Base-by-base conservation (phyloP, 2,329 filamentous ascomycete species). In the Epichloe glyceriae region DNA sequence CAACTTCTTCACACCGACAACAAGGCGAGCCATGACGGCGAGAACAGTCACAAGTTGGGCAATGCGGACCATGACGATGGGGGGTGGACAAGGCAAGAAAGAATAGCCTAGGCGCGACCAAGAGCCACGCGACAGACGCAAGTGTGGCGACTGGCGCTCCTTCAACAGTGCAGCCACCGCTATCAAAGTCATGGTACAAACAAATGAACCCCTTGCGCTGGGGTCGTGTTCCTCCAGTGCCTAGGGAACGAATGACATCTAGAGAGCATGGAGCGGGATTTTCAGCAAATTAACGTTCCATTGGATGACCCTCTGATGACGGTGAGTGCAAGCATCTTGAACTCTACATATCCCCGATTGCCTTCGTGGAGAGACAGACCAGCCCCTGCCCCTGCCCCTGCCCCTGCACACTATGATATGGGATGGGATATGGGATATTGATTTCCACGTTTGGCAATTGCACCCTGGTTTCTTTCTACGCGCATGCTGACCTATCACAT, bases 251-350 rank as follows among this genome's bases (percentile, higher is more conserved):
- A 51, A 59, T 58, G 6, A 64, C 73, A 0, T 89, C 80, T 5
- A 78, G 77, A 54, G 90, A 96, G 68, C 74, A 88, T 62, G 74
- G 71, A 4, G 90, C 90, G 5, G 71, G 77, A 2, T 83, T 89
- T 76, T 93, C 55, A 95, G 87, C 68, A 64, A 74, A 51, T 64
- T 95, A 20, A 85, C 84, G 4, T 97, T 95, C 62, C 80, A 88
- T 64, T 97, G 91, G 91, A 91, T 96, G 75, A 81, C 82, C 83
- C 88, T 1, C 63, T 97, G 50, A 97, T 97, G 90, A 75, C 69
- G 55, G 83, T 85, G 66, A 69, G 78, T 39, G 26, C 34, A 39
- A 46, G 43, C 41, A 39, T 22, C 14, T 11, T 15, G 15, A 44
- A 42, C 12, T 38, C n/a, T 34, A 26, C 22, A 26, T 26, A 14